Evolutionary conservation across 768 basidiomycete genomes (phyloP), one percentile per base, ranked within the genome.

Genomic region (Lenzites betulinus): DNA sequence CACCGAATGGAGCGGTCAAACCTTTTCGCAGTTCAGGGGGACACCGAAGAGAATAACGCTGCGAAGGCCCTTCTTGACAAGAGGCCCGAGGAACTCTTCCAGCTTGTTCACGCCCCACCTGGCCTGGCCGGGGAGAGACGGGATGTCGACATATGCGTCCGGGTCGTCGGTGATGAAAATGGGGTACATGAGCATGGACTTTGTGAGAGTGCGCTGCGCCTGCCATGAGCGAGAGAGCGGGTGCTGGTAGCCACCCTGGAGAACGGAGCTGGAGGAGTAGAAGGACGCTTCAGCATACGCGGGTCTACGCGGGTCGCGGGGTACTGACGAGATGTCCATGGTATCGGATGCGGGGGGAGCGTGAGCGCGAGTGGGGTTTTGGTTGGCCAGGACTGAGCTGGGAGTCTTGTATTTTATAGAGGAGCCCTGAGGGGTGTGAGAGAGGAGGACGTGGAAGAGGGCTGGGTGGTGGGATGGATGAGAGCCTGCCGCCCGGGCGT

Each of bases 141-240:
- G 69, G 65, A 98, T 95, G 60, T 84, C 81, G 51, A 88, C 87
- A 71, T 85, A 83, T 7, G 93, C 92, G 60, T 94, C 82, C 1
- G 93, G 88, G 60, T 98, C 93, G 74, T 98, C 96, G 18, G 95
- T 94, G 68, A 98, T 90, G 73, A 99, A 98, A 69, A 99, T 95
- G 7, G 97, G 97, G 74, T 98, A 99, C 92, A 98, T 98, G 75
- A 99, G 83, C 95, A 98, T 97, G 65, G 85, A 83, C 73, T 93
- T 95, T 25, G 88, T 87, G 69, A 95, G 83, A 59, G 84, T 81
- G 49, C 89, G 86, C 59, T 85, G 84, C 25, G 84, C 81, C 76
- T 99, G 96, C 87, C 92, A 95, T 76, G 85, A 81, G 22, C 96
- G 89, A 8, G 93, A 83, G 64, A 92, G 83, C 16, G 95, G 90